A percentile compares a stretch with the other conserved stretches of the same genome.
Conservation (phyloP, 768 basidiomycete genomes). For the Phlebiopsis gigantea region DNA sequence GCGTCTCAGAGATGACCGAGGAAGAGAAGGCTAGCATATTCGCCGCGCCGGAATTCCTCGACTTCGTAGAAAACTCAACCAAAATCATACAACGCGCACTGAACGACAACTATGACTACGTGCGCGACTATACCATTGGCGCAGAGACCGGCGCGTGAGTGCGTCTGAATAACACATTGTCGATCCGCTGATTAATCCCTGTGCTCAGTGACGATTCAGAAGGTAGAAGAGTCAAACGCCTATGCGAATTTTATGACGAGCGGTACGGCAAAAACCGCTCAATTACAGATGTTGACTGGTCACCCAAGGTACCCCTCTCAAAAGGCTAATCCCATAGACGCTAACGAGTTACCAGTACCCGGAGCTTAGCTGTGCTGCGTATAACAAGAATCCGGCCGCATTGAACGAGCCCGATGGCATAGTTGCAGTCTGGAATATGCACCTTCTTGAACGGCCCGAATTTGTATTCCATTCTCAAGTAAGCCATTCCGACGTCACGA, state of each 20-base stretch:
- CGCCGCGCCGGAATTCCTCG: constrained; percentile 84
- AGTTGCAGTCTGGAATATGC: constrained; percentile 96
- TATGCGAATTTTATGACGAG: constrained; percentile 94
- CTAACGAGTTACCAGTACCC: constrained; percentile 64
- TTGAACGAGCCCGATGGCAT: constrained; percentile 96
- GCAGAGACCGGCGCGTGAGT: constrained; percentile 79
- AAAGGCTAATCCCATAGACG: not conserved
- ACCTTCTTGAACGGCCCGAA: constrained; percentile 91
- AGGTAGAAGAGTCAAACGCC: constrained; percentile 82
- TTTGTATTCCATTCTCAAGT: constrained; percentile 99
- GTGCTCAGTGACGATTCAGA: constrained; percentile 77
- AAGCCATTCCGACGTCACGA: constrained; percentile 21
- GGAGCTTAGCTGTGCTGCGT: constrained; percentile 91
- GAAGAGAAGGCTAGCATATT: constrained; percentile 81
- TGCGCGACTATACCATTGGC: constrained; percentile 92
- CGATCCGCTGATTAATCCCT: constrained; percentile 1
- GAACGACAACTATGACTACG: constrained; percentile 95
- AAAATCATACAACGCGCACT: constrained; percentile 94
- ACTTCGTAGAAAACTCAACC: constrained; percentile 91
- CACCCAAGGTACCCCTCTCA: constrained; percentile 65
- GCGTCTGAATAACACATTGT: not conserved
- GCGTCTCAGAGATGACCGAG: constrained; percentile 67
- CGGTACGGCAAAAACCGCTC: constrained; percentile 89
- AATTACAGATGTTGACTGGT: constrained; percentile 97
- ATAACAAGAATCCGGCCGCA: constrained; percentile 94